phyloP scores from a whole-genome alignment of 2,329 filamentous ascomycete genomes.

The Penicillium thymicola region DNA sequence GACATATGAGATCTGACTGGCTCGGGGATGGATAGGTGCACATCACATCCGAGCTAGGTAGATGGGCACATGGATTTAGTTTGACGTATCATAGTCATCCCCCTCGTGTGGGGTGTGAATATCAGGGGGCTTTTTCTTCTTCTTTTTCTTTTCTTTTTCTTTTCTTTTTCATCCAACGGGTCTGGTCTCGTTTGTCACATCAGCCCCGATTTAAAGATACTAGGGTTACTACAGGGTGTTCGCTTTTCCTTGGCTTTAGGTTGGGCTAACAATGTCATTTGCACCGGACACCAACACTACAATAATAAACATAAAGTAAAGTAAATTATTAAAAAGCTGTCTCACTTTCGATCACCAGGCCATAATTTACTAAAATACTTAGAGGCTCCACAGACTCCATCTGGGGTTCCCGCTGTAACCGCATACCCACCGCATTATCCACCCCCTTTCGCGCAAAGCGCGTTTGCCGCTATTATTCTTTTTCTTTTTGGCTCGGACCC shows the following conservation, averaged over 20 bases:
- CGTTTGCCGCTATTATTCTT: conserved; percentile 35
- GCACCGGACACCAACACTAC: not conserved
- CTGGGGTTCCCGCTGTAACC: conserved; percentile 37
- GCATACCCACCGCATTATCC: conserved; percentile 12
- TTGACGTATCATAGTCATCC: conserved; percentile 22
- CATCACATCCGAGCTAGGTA: conserved; percentile 13
- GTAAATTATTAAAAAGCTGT: not conserved
- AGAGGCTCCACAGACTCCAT: conserved; percentile 18
- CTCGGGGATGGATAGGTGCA: conserved; percentile 8
- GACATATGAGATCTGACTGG: conserved; percentile 18
- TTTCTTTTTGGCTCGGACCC: not conserved
- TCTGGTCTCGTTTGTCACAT: conserved; percentile 11
- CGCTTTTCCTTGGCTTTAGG: not conserved
- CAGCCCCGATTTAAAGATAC: conserved; percentile 7
- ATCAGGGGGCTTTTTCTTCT: conserved; percentile 4
- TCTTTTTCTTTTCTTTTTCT: not conserved
- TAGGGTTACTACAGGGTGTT: not conserved
- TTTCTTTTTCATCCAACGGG: not conserved
- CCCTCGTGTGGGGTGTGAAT: not conserved
- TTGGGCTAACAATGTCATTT: not conserved
- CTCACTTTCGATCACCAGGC: conserved; percentile 14
- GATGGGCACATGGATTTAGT: conserved; percentile 8
- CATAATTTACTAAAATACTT: not conserved
- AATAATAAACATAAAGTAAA: not conserved
- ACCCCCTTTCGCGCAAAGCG: conserved; percentile 34